Evolutionary conservation across 352 stramenopile species (phyloP), one percentile per base, ranked within the genome.

Genomic region (Peronospora belbahrii): DNA sequence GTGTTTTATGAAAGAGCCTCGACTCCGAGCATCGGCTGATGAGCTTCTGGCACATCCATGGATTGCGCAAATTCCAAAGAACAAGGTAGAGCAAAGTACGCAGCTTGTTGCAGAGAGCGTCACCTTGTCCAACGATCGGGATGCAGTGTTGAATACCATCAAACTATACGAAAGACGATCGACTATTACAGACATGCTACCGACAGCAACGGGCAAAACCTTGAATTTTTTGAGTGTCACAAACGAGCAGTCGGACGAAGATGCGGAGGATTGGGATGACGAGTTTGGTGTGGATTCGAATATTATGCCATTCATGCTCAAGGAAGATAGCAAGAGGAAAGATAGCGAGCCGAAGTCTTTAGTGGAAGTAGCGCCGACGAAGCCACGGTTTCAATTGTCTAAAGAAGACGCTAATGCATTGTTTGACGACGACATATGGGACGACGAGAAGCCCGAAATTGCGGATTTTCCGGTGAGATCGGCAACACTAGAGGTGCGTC

Each of bases 1-100:
- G 36, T 95, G 84, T 30, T 93, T 94, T 53, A 91, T 94, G 78
- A 96, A 96, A 58, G 83, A 97, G 49, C 85, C 89, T 14, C 59
- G 73, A 19, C 59, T 95, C 23, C 69, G 86, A 38, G 66, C 62
- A 20, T 92, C 79, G 3, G 88, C 88, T 0, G 70, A 84, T 5
- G 83, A 97, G 43, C 72, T 97, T 34, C 64, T 97, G 2, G 42
- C 45, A 24, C 85, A 96, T 48, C 86, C 88, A 18, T 97, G 89
- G 89, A 94, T 97, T 42, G 70, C 76, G 3, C 80, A 90, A 43
- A 93, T 92, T 48, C 83, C 81, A 0, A 82, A 83, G 25, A 93
- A 82, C 47, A 94, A 94, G 49, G 76, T 94, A 6, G 79, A 92
- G 23, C 80, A 94, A 58, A 94, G 79, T 46, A 83, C 82, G 4